Percentiles rank a stretch among this genome's conserved stretches.
These are phyloP conservation scores for Trichosporon ovoides DNA, from an alignment of 1,284 basidiomycete species.

Conservation along the genomic window DNA sequence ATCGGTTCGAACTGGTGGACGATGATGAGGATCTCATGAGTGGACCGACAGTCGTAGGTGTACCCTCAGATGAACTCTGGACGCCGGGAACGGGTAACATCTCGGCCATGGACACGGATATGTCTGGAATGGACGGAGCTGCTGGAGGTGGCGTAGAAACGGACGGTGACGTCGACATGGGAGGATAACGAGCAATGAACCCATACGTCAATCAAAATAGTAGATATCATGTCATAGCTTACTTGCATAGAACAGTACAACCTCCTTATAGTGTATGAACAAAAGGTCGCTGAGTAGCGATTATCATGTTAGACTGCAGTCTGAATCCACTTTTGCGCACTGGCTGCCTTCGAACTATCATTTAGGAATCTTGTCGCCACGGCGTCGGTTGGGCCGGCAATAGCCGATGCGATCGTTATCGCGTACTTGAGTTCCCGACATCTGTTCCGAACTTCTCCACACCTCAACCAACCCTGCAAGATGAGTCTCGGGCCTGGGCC, in stretches of 20 bases:
- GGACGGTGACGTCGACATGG: too few relatives aligned
- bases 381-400: not conserved
- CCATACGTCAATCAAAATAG: not conserved
- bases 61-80: constrained; percentile 1
- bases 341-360: too few relatives aligned
- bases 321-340: too few relatives aligned
- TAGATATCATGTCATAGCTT: constrained; percentile 2
- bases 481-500: constrained; percentile 15
- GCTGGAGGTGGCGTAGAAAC: not conserved
- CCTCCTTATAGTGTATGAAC: not conserved
- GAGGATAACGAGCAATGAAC: not conserved
- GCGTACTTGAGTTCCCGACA: not conserved
- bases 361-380: too few relatives aligned
- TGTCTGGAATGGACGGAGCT: not conserved
- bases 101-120: not conserved
- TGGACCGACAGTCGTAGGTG: not conserved
- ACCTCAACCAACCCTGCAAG: not conserved
- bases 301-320: too few relatives aligned
- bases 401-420: not conserved
- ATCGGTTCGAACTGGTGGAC: constrained; percentile 16
- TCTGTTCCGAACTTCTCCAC: not conserved
- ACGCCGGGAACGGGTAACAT: not conserved
- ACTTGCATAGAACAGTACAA: not conserved
- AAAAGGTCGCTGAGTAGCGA: too few relatives aligned
- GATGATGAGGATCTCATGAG: constrained; percentile 17